Conservation (phyloP, 805 yeast genomes). For the Schizosaccharomyces japonicus region DNA sequence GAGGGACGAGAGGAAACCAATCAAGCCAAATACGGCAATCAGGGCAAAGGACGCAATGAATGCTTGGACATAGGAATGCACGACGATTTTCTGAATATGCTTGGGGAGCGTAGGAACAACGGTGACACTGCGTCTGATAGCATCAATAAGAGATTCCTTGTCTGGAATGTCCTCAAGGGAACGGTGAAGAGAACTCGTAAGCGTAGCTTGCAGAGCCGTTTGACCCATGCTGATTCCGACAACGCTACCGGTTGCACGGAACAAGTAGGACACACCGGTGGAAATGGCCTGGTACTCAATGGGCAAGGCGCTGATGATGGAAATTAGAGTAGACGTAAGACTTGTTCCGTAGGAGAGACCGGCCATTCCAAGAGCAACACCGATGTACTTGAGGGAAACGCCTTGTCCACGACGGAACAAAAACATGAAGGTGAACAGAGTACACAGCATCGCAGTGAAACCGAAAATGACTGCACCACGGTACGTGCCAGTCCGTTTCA, state of each 20-base stretch:
- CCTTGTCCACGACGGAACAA: conserved; percentile 18
- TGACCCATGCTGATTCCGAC: conserved; percentile 51
- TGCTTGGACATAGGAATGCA: conserved; percentile 25
- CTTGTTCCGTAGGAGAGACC: conserved; percentile 46
- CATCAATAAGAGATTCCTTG: conserved; percentile 13
- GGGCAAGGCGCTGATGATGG: conserved; percentile 56
- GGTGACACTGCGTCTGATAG: conserved; percentile 29
- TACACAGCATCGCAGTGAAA: conserved; percentile 20
- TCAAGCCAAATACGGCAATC: conserved; percentile 20
- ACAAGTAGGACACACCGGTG: conserved; percentile 74
- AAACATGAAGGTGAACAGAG: conserved; percentile 15
- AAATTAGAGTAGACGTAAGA: conserved; percentile 46
- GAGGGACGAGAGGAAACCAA: conserved; percentile 22
- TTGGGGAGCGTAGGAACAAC: conserved; percentile 27
- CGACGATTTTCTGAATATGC: conserved; percentile 20
- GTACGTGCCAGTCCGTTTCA: conserved; percentile 46
- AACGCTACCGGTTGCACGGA: conserved; percentile 69
- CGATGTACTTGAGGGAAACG: conserved; percentile 28
- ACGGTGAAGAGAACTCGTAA: conserved; percentile 16
- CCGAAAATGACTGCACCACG: conserved; percentile 23
- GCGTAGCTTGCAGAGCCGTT: conserved; percentile 34
- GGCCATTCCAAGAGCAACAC: conserved; percentile 37
- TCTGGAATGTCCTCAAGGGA: conserved; percentile 13
- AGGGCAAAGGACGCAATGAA: conserved; percentile 27
- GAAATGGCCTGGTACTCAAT: conserved; percentile 53